Percentiles rank a stretch among this genome's conserved stretches.
Evolutionary conservation across 257 asterid genomes (phyloP).

Genomic region (Petunia axillaris): DNA sequence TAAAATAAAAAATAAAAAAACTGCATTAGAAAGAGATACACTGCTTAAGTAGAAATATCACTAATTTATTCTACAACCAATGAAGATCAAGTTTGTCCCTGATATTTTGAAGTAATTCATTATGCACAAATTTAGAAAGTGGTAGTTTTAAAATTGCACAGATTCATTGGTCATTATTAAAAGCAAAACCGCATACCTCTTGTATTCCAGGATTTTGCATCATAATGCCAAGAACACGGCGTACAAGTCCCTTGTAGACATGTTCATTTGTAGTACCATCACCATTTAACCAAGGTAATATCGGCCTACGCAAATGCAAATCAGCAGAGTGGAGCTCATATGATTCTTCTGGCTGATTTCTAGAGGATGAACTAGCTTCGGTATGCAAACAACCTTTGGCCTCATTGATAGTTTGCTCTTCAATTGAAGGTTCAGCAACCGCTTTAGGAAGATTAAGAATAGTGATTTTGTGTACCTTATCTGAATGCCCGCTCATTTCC

Average conservation of each 20-base stretch:
- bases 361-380: constrained; percentile 38
- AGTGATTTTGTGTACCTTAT: constrained; percentile 68
- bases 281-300: constrained; percentile 85
- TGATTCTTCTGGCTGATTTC: constrained; percentile 32
- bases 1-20: no score
- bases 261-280: constrained; percentile 76
- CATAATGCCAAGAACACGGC: constrained; percentile 73
- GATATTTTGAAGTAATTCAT: no score
- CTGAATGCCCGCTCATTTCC: constrained; percentile 37
- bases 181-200: constrained; percentile 53
- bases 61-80: no score
- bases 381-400: constrained; percentile 35
- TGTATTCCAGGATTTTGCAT: constrained; percentile 91
- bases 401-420: constrained; percentile 34
- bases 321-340: constrained; percentile 33
- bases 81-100: no score
- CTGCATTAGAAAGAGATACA: no score
- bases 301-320: constrained; percentile 50
- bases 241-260: constrained; percentile 78
- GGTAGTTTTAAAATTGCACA: no score
- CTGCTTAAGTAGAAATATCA: no score
- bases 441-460: constrained; percentile 67
- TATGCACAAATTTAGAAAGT: no score
- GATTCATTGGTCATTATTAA: no score
- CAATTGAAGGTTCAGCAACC: constrained; percentile 41